These are phyloP conservation scores for Tetraselmis striata DNA, from an alignment of 139 green algal species.

Conservation along the genomic window DNA sequence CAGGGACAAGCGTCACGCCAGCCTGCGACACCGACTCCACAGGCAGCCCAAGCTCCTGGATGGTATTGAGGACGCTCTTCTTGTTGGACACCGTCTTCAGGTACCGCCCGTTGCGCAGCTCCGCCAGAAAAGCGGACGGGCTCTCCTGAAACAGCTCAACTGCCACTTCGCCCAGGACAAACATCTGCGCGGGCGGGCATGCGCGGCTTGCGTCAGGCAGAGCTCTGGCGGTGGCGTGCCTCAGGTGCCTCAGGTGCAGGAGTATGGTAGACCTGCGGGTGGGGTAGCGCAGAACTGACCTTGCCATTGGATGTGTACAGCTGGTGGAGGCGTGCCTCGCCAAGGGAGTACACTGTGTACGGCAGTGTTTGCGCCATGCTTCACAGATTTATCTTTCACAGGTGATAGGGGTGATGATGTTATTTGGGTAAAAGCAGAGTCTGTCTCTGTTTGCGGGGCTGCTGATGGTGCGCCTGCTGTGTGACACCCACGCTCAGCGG, in stretches of 20 bases:
- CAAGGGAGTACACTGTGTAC: constrained; percentile 56
- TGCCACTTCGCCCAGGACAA: constrained; percentile 67
- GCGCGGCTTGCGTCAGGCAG: too few relatives aligned
- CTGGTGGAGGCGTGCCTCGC: constrained; percentile 57
- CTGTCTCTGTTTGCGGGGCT: too few relatives aligned
- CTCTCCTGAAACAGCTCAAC: constrained; percentile 67
- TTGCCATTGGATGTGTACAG: constrained; percentile 53
- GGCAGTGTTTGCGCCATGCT: constrained; percentile 32
- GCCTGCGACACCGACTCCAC: constrained; percentile 42
- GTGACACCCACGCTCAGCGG: too few relatives aligned
- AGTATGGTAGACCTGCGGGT: not conserved
- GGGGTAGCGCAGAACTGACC: constrained; percentile 18
- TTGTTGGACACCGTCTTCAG: constrained; percentile 35
- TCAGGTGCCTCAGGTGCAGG: not conserved
- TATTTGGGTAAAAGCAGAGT: too few relatives aligned
- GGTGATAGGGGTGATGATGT: too few relatives aligned
- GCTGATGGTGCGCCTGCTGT: too few relatives aligned
- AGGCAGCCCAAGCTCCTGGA: constrained; percentile 54
- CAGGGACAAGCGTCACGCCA: constrained; percentile 48
- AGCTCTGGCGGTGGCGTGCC: too few relatives aligned
- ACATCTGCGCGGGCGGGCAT: too few relatives aligned
- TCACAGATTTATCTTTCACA: too few relatives aligned
- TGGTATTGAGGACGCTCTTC: constrained; percentile 46
- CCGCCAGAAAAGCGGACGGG: constrained; percentile 62
- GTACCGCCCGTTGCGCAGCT: constrained; percentile 64